A percentile compares a stretch with the other conserved stretches of the same genome.
Conservation (phyloP, 1,284 basidiomycete species). For the Calocybe gambosa region DNA sequence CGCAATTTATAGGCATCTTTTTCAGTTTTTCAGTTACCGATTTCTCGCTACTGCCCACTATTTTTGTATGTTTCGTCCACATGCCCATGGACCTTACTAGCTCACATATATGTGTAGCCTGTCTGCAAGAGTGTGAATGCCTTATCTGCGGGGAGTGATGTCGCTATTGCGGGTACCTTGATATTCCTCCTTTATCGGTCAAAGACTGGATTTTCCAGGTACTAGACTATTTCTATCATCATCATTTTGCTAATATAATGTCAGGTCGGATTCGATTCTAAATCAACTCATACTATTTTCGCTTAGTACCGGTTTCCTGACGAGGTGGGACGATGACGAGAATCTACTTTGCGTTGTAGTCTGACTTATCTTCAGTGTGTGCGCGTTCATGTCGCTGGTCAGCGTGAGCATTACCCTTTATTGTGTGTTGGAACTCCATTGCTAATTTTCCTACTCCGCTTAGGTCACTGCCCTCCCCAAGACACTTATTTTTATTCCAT, state of each 20-base stretch:
- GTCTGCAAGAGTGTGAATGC: slow-evolving; percentile 12
- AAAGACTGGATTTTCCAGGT: slow-evolving; percentile 14
- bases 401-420: slow-evolving; percentile 4
- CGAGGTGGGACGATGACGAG: slow-evolving; percentile 4
- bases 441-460: background rate
- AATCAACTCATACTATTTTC: slow-evolving; percentile 15
- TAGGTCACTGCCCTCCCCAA: slow-evolving; percentile 10
- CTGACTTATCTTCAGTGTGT: slow-evolving; percentile 4
- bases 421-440: background rate
- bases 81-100: background rate
- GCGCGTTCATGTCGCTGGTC: slow-evolving; percentile 12
- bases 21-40: slow-evolving; percentile 5
- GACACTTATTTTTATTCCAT: slow-evolving; percentile 13
- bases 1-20: background rate
- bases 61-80: slow-evolving; percentile 5
- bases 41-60: slow-evolving; percentile 4
- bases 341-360: background rate
- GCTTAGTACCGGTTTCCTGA: slow-evolving; percentile 13
- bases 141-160: slow-evolving; percentile 10
- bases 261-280: slow-evolving; percentile 11
- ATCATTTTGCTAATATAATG: background rate
- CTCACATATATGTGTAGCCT: background rate
- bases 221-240: background rate
- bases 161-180: slow-evolving; percentile 10
- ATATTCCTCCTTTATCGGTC: slow-evolving; percentile 11